These are phyloP conservation scores for Corchorus olitorius DNA, from an alignment of 345 rosid species.

Conservation along the genomic window DNA sequence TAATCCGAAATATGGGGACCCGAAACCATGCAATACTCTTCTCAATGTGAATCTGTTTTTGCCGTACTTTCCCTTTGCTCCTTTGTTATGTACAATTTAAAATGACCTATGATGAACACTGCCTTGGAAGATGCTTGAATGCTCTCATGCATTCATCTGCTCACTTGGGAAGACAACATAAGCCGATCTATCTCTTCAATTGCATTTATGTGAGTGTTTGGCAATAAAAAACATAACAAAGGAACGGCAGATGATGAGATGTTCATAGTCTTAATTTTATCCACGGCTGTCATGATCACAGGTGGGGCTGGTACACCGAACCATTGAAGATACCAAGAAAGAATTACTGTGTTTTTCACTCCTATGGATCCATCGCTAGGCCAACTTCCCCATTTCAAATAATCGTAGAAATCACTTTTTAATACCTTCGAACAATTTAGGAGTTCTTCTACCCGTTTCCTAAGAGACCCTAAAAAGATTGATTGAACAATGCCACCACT, in stretches of 20 bases:
- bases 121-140: neutral
- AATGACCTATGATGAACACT: neutral
- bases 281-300: conserved; percentile 42
- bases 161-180: conserved; percentile 24
- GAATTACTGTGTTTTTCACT: neutral
- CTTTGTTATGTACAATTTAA: neutral
- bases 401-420: conserved; percentile 42
- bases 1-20: neutral
- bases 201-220: conserved; percentile 57
- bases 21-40: neutral
- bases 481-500: conserved; percentile 74
- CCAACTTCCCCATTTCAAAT: conserved; percentile 68
- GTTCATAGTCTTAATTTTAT: conserved; percentile 52
- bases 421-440: conserved; percentile 44
- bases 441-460: conserved; percentile 73
- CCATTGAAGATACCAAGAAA: conserved; percentile 85
- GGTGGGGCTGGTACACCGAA: conserved; percentile 67
- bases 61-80: neutral
- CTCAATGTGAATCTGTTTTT: neutral
- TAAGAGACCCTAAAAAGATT: conserved; percentile 61
- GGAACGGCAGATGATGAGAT: conserved; percentile 34
- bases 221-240: conserved; percentile 67
- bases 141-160: conserved; percentile 1
- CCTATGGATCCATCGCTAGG: conserved; percentile 39
- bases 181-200: conserved; percentile 54